phyloP scores from a whole-genome alignment of 768 basidiomycete species.

The Phanerochaete sordida region DNA sequence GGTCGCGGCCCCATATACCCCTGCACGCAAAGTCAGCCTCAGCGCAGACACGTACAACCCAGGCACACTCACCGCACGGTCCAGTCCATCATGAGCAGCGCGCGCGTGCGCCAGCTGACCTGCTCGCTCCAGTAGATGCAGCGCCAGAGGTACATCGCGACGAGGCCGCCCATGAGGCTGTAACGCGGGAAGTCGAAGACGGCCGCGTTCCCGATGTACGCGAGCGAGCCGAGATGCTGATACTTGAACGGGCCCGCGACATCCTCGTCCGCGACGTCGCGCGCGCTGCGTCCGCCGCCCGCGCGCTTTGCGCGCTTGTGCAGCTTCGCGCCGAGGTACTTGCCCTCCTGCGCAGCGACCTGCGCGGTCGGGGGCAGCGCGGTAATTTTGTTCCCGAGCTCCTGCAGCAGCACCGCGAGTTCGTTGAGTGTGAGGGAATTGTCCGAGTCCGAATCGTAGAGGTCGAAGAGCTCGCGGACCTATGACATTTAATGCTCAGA shows the following conservation, averaged over 20 bases:
- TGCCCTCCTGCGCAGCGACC: slow-evolving; percentile 94
- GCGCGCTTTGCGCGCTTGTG: slow-evolving; percentile 57
- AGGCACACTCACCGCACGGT: slow-evolving; percentile 52
- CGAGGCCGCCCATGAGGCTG: slow-evolving; percentile 85
- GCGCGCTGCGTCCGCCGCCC: slow-evolving; percentile 39
- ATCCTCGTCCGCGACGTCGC: slow-evolving; percentile 68
- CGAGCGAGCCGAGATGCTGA: slow-evolving; percentile 58
- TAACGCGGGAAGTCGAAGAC: slow-evolving; percentile 85
- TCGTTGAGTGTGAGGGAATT: slow-evolving; percentile 84
- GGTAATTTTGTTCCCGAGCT: slow-evolving; percentile 87
- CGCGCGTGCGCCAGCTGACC: slow-evolving; percentile 82
- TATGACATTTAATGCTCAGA: slow-evolving; percentile 13
- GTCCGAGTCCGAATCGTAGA: slow-evolving; percentile 87
- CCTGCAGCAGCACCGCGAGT: slow-evolving; percentile 76
- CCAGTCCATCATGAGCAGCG: slow-evolving; percentile 96
- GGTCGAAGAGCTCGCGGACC: slow-evolving; percentile 80
- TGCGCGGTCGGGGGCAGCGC: slow-evolving; percentile 94
- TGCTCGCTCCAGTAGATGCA: slow-evolving; percentile 97
- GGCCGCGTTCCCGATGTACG: slow-evolving; percentile 88
- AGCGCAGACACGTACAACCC: not conserved
- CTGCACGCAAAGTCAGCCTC: slow-evolving; percentile 28
- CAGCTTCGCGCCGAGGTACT: slow-evolving; percentile 88
- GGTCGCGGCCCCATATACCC: slow-evolving; percentile 74
- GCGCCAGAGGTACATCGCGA: slow-evolving; percentile 94
- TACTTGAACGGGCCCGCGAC: slow-evolving; percentile 76